Conservation (phyloP, 2,329 filamentous ascomycete genomes). For the Aurifilum marmelostoma region DNA sequence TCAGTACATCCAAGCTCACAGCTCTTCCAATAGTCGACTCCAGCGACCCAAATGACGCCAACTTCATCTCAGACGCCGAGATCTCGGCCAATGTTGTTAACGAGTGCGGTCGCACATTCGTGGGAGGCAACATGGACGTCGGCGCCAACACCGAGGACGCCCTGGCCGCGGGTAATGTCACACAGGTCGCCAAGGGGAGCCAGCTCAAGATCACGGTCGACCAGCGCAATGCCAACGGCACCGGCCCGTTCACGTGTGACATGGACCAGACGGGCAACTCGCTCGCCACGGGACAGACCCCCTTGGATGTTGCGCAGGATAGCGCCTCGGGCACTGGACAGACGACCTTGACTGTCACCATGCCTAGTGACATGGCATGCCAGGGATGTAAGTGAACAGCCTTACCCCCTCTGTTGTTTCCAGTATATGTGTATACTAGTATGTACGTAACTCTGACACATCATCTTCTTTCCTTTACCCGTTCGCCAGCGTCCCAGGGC, state of each 20-base stretch:
- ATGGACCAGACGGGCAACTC: conserved; percentile 49
- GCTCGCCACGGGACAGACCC: conserved; percentile 46
- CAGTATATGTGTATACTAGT: background rate
- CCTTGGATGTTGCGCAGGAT: conserved; percentile 45
- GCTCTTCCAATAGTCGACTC: conserved; percentile 15
- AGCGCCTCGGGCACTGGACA: conserved; percentile 54
- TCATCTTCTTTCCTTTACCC: background rate
- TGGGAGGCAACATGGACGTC: conserved; percentile 62
- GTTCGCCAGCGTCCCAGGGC: conserved; percentile 57
- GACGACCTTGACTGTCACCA: conserved; percentile 50
- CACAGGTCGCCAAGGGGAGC: conserved; percentile 50
- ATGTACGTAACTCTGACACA: background rate
- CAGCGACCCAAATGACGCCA: conserved; percentile 48
- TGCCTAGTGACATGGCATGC: conserved; percentile 52
- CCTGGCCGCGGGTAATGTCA: conserved; percentile 47
- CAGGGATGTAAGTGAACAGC: conserved; percentile 46
- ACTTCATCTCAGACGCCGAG: conserved; percentile 61
- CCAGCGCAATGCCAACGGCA: conserved; percentile 53
- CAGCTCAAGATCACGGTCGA: conserved; percentile 49
- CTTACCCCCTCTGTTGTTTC: background rate
- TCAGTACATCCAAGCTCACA: background rate
- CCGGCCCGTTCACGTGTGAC: conserved; percentile 55
- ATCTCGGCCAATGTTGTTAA: conserved; percentile 55
- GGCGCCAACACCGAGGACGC: conserved; percentile 56
- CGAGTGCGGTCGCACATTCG: conserved; percentile 63